Base-by-base conservation (phyloP, 208 protist genomes). In the Lotmaria passim region DNA sequence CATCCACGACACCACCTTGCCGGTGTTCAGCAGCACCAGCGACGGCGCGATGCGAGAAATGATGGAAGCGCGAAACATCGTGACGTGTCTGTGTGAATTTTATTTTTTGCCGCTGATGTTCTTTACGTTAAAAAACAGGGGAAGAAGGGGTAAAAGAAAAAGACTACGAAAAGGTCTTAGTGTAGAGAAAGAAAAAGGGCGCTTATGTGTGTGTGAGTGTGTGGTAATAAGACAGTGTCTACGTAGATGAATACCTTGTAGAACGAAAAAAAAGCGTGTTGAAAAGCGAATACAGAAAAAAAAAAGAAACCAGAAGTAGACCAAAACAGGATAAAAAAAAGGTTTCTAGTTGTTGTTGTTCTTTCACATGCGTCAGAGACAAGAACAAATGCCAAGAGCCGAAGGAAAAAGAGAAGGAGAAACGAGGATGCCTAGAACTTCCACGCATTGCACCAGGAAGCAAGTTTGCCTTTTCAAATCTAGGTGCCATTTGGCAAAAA, bases 1-100 rank as follows among this genome's bases (percentile, higher is more conserved):
- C 70, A 94, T 91, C 91, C 93, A 97, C 17, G 87, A 91, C 34
- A 95, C 85, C 41, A 97, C 93, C 76, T 93, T 92, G 44, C 93
- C 93, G 39, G 71, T 87, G 81, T 97, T 97, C 55, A 92, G 65
- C 46, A 97, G 79, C 30, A 84, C 59, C 44, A 78, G 50, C 30
- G 81, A 84, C 30, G 88, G 85, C 57, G 85, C 79, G 23, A 89
- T 70, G 66, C 83, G 86, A 24, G 67, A 71, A 38, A 92, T 41
- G 36, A 75, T 8, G 51, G 80, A 89, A 63, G 68, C 53, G 73
- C 90, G 90, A 72, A 94, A 84, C 90, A 95, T 95, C 2, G 60
- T 78, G 6, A 24, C 50, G 57, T 66, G 50, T 73, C 3, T 23
- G 41, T 46, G 41, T 44, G 19, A 23, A 48, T 60, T 36, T 53